Evolutionary conservation across 202 grass and related monocot species (phyloP).

Genomic region (Schoenoplectus triqueter): DNA sequence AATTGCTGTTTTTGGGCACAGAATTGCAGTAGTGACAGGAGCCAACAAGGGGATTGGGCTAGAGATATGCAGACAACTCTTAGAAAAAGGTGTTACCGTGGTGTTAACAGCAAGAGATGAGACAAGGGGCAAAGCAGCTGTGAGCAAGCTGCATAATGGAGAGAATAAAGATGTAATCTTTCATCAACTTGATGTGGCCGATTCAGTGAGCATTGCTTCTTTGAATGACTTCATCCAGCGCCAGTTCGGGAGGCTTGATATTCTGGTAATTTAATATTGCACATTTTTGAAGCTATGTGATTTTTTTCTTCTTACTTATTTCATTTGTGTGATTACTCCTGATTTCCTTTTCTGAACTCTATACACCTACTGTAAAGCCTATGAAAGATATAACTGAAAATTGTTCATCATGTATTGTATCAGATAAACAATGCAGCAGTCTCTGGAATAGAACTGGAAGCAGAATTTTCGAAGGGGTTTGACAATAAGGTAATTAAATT

Average conservation of each 20-base stretch:
- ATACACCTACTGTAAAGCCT: too few relatives aligned
- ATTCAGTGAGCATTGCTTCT: slow-evolving; percentile 20
- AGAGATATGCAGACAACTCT: slow-evolving; percentile 43
- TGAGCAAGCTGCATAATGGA: neutral
- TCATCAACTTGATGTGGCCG: slow-evolving; percentile 36
- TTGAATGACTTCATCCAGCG: slow-evolving; percentile 18
- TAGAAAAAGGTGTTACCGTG: slow-evolving; percentile 28
- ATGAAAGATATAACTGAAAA: neutral
- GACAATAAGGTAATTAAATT: slow-evolving; percentile 23
- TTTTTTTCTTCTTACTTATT: too few relatives aligned
- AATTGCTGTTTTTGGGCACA: neutral
- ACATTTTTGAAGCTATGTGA: neutral
- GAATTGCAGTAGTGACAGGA: slow-evolving; percentile 47
- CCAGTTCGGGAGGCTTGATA: slow-evolving; percentile 42
- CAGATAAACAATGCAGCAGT: slow-evolving; percentile 66
- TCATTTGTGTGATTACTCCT: too few relatives aligned
- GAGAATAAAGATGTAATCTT: slow-evolving; percentile 39
- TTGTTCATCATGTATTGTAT: slow-evolving; percentile 12
- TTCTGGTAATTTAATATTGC: slow-evolving; percentile 34
- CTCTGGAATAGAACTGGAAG: slow-evolving; percentile 43
- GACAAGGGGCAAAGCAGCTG: slow-evolving; percentile 30
- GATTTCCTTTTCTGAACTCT: too few relatives aligned
- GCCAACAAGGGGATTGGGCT: slow-evolving; percentile 47
- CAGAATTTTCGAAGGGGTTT: slow-evolving; percentile 28
- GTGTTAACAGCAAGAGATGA: slow-evolving; percentile 44